These are phyloP conservation scores for Cyamopsis tetragonoloba DNA, from an alignment of 306 rosid species.

Conservation along the genomic window DNA sequence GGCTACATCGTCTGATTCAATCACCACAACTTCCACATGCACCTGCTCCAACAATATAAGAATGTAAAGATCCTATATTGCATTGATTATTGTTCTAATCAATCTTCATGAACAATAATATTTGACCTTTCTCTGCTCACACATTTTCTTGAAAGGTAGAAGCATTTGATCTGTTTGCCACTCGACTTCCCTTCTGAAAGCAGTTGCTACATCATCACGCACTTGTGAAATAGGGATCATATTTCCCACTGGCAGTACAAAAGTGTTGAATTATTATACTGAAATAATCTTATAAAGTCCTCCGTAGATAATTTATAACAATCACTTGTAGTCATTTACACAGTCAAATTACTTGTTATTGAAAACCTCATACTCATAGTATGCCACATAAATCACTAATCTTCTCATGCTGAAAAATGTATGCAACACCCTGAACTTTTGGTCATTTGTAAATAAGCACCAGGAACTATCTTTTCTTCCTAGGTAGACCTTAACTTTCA, in stretches of 20 bases:
- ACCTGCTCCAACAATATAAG: slow-evolving; percentile 47
- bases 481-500: too few relatives aligned
- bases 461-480: too few relatives aligned
- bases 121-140: slow-evolving; percentile 65
- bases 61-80: slow-evolving; percentile 16
- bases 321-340: not conserved
- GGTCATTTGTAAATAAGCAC: too few relatives aligned
- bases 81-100: not conserved
- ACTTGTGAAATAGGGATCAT: slow-evolving; percentile 61
- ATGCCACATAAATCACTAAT: not conserved
- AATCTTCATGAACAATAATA: slow-evolving; percentile 24
- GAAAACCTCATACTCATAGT: not conserved
- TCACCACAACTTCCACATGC: slow-evolving; percentile 55
- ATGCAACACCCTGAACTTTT: too few relatives aligned
- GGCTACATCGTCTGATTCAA: slow-evolving; percentile 80
- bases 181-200: slow-evolving; percentile 65
- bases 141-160: slow-evolving; percentile 75
- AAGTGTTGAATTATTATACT: slow-evolving; percentile 14
- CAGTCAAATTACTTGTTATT: not conserved
- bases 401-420: not conserved
- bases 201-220: slow-evolving; percentile 54
- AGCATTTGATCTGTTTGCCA: slow-evolving; percentile 57
- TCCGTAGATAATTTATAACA: not conserved
- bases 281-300: not conserved
- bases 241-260: slow-evolving; percentile 69